These are phyloP conservation scores for Takakia lepidozioides DNA, from an alignment of 225 moss, liverwort and hornwort species.

Conservation along the genomic window DNA sequence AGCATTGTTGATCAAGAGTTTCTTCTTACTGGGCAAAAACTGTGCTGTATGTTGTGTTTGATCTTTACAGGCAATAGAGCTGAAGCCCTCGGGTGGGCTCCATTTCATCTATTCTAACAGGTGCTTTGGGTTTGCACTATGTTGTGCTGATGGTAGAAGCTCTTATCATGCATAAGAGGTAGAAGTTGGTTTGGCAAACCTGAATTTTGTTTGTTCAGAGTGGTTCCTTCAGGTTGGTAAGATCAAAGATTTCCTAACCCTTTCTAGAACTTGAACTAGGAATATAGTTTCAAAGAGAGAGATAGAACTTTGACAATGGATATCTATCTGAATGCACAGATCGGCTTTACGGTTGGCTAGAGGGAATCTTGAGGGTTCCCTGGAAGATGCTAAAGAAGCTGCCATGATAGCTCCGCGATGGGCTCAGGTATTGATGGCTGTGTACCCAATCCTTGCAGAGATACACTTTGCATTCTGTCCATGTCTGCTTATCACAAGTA, in stretches of 20 bases:
- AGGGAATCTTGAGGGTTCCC: constrained; percentile 29
- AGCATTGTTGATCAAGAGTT: too few relatives aligned
- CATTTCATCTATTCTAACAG: constrained; percentile 47
- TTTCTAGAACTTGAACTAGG: too few relatives aligned
- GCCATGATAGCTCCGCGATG: constrained; percentile 31
- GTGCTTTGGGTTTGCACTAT: constrained; percentile 10
- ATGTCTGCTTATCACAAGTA: too few relatives aligned
- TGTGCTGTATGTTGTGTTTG: background rate
- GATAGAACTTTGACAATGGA: background rate
- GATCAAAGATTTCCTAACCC: too few relatives aligned
- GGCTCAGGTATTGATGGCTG: constrained; percentile 27
- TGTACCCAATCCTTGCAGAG: too few relatives aligned
- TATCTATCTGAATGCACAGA: constrained; percentile 13
- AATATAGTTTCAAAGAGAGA: too few relatives aligned
- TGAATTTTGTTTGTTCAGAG: background rate
- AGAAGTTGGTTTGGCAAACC: background rate
- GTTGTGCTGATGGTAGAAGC: background rate
- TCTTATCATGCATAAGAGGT: background rate
- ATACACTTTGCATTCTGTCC: background rate
- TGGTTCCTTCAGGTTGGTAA: background rate
- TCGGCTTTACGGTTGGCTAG: constrained; percentile 43
- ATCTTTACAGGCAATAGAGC: constrained; percentile 31
- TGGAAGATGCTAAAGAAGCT: constrained; percentile 52
- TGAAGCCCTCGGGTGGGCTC: constrained; percentile 52
- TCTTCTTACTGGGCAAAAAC: too few relatives aligned